Percentiles rank a stretch among this genome's conserved stretches.
These are phyloP conservation scores for Boletus rubescentipes DNA, from an alignment of 768 basidiomycete species.

Conservation along the genomic window DNA sequence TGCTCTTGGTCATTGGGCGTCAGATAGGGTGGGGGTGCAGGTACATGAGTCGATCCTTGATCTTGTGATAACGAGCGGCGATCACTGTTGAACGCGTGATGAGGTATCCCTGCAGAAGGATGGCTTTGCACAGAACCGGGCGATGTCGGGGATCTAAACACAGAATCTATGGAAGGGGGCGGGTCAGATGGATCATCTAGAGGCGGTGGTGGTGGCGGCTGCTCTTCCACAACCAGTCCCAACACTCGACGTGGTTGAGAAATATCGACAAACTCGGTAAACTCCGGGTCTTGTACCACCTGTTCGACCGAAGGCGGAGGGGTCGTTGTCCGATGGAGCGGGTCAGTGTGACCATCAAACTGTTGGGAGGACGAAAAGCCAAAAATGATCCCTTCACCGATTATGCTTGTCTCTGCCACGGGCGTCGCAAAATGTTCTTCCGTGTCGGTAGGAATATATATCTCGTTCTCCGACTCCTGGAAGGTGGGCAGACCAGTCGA, in stretches of 20 bases:
- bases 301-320: conserved; percentile 79
- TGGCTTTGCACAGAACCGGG: conserved; percentile 17
- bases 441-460: conserved; percentile 52
- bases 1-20: conserved; percentile 52
- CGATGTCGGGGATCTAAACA: conserved; percentile 47
- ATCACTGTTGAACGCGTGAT: conserved; percentile 30
- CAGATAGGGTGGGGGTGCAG: conserved; percentile 81
- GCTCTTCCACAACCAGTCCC: conserved; percentile 52
- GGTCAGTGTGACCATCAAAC: conserved; percentile 79
- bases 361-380: conserved; percentile 71
- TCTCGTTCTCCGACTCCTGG: conserved; percentile 76
- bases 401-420: conserved; percentile 39
- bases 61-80: conserved; percentile 36
- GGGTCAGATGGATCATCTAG: conserved; percentile 89
- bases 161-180: conserved; percentile 85
- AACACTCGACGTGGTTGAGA: conserved; percentile 58
- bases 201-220: conserved; percentile 74
- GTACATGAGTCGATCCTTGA: conserved; percentile 42
- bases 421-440: conserved; percentile 40
- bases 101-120: conserved; percentile 31
- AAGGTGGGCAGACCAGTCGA: conserved; percentile 68
- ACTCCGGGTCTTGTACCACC: conserved; percentile 67
- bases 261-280: conserved; percentile 63
- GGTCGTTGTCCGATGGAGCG: conserved; percentile 59
- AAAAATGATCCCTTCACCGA: conserved; percentile 76